Base-by-base conservation (phyloP, 148 eudicot genomes). In the Nepenthes gracilis region DNA sequence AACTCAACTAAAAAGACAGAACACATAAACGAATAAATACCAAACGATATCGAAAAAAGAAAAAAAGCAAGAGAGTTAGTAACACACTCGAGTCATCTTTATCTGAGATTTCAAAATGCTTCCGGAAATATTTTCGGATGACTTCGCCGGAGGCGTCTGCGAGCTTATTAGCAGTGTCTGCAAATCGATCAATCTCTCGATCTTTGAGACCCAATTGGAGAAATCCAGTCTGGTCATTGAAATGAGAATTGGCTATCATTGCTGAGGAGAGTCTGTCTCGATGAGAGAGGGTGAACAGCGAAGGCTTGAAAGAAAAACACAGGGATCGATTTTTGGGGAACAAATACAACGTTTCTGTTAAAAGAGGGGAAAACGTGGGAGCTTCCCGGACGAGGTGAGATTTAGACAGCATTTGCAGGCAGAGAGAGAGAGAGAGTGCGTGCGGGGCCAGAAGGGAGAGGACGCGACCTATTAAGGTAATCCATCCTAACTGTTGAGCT, bases 101-200 rank as follows among this genome's bases (percentile, higher is more conserved):
- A 43, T 85, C 90, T 1, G 83, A 34, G 55, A 92, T 83, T 35
- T 88, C 94, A 36, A 92, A 81, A 61, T 69, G 75, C 60, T 85
- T 81, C 45, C 97, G 80, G 69, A 92, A 92, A 63, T 81, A 92
- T 47, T 72, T 74, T 13, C 94, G 84, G 33, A 92, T 88, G 34
- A 92, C 94, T 9, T 73, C 81, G 4, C 96, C 97, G 15, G 97
- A 76, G 34, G 96, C 97, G 67, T 85, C 94, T 2, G 97, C 96
- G 53, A 88, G 72, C 69, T 70, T 40, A 53, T 82, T 80, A 1
- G 81, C 90, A 4, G 85, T 80, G 2, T 48, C 70, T 1, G 78
- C 72, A 60, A 83, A 83, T 0, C 62, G 78, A 57, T 83, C 86
- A 10, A 88, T 55, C 5, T 88, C 88, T 4, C 48, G 67, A 54